phyloP scores from a whole-genome alignment of 305 asterid genomes.

The Plantago lanceolata region DNA sequence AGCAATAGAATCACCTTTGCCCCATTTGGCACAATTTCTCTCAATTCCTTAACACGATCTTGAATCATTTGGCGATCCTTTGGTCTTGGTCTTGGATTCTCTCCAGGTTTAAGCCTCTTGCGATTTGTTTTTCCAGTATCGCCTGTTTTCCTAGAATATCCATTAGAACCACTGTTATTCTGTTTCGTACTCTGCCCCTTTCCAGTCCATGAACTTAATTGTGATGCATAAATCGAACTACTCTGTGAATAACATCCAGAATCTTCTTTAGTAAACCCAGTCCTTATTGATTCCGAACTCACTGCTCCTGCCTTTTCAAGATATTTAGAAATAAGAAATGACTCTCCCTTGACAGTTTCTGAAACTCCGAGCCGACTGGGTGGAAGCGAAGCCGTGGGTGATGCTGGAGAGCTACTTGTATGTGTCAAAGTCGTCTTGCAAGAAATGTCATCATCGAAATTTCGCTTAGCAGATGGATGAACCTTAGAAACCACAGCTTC shows the following conservation, averaged over 20 bases:
- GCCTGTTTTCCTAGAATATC: constrained; percentile 59
- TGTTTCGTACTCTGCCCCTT: constrained; percentile 46
- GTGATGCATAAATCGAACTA: constrained; percentile 63
- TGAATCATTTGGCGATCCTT: constrained; percentile 98
- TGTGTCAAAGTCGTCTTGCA: constrained; percentile 54
- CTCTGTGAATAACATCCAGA: constrained; percentile 44
- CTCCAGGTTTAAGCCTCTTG: constrained; percentile 84
- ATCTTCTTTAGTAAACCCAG: constrained; percentile 45
- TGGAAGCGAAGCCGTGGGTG: constrained; percentile 37
- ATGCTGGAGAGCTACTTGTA: constrained; percentile 45
- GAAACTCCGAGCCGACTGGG: constrained; percentile 41
- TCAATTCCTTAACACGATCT: constrained; percentile 87
- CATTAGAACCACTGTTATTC: constrained; percentile 56
- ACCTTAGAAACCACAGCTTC: constrained; percentile 60
- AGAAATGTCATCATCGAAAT: constrained; percentile 49
- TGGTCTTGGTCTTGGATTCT: constrained; percentile 87
- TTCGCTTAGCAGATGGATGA: constrained; percentile 31
- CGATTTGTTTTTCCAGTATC: constrained; percentile 59
- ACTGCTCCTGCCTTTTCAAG: constrained; percentile 35
- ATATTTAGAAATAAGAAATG: constrained; percentile 49
- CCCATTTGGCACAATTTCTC: constrained; percentile 92
- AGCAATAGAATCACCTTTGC: constrained; percentile 52
- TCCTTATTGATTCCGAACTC: constrained; percentile 41
- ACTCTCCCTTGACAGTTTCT: constrained; percentile 49
- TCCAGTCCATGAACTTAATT: constrained; percentile 70